Evolutionary conservation across 2,329 filamentous ascomycete genomes (phyloP).

Genomic region (Aspergillus pseudoviridinutans): DNA sequence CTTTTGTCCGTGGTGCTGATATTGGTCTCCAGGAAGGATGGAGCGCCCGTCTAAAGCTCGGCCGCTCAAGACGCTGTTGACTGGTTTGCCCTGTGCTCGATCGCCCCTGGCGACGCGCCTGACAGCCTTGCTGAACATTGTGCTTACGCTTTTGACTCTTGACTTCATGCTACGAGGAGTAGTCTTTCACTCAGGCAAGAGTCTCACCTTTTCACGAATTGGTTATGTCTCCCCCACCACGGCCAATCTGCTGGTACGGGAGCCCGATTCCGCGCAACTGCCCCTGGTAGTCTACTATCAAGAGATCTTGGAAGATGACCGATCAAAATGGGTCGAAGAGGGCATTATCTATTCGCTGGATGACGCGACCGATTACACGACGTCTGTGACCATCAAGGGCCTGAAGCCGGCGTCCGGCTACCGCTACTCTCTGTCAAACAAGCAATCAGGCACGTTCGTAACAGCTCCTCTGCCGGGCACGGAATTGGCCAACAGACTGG

Average conservation of each 20-base stretch:
- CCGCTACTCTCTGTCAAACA: conserved; percentile 81
- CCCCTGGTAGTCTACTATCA: conserved; percentile 68
- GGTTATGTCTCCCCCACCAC: conserved; percentile 80
- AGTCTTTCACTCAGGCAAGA: conserved; percentile 63
- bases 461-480: conserved; percentile 69
- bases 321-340: conserved; percentile 58
- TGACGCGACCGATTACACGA: conserved; percentile 79
- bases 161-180: conserved; percentile 76
- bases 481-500: conserved; percentile 66
- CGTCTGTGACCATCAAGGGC: conserved; percentile 62
- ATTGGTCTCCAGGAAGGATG: neutral
- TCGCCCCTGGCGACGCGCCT: conserved; percentile 62
- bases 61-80: conserved; percentile 63
- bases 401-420: conserved; percentile 70
- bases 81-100: conserved; percentile 70
- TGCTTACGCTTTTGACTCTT: conserved; percentile 63
- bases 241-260: conserved; percentile 78
- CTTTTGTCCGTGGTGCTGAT: neutral
- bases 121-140: conserved; percentile 69
- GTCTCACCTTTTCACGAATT: conserved; percentile 79
- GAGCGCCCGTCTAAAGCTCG: conserved; percentile 7
- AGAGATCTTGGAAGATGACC: conserved; percentile 27
- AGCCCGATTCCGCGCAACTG: conserved; percentile 70
- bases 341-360: conserved; percentile 63
- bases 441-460: conserved; percentile 76